phyloP scores from a whole-genome alignment of 352 stramenopile species.

The Phytopythium ostracodes region DNA sequence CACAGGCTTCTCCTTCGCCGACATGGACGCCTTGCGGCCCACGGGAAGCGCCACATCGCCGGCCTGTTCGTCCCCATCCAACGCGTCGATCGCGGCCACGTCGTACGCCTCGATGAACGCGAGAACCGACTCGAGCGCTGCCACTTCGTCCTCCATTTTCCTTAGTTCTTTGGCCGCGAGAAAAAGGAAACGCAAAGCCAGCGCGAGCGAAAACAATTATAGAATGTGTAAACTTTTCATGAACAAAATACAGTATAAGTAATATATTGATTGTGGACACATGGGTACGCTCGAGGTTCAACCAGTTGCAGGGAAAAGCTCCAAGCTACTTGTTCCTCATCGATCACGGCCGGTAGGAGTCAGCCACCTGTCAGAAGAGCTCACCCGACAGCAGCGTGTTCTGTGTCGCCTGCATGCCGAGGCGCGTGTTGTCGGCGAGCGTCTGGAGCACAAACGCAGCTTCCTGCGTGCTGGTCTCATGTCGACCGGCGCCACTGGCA shows the following conservation, averaged over 20 bases:
- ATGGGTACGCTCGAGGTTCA: no score
- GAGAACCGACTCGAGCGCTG: slow-evolving; percentile 19
- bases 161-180: background rate
- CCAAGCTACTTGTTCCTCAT: no score
- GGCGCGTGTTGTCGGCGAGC: background rate
- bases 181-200: background rate
- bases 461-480: background rate
- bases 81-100: background rate
- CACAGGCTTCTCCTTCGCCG: background rate
- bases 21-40: background rate
- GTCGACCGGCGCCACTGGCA: background rate
- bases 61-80: background rate
- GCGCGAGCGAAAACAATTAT: no score
- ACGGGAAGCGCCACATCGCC: no score
- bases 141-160: slow-evolving; percentile 6
- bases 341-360: no score
- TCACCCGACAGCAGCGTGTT: background rate
- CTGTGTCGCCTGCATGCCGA: background rate
- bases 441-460: background rate
- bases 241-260: no score
- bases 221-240: no score
- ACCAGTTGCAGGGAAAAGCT: no score
- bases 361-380: background rate
- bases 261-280: no score
- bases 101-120: slow-evolving; percentile 28